Evolutionary conservation across 495 filamentous ascomycete genomes (phyloP).

Genomic region (Penicillium cataractarum): DNA sequence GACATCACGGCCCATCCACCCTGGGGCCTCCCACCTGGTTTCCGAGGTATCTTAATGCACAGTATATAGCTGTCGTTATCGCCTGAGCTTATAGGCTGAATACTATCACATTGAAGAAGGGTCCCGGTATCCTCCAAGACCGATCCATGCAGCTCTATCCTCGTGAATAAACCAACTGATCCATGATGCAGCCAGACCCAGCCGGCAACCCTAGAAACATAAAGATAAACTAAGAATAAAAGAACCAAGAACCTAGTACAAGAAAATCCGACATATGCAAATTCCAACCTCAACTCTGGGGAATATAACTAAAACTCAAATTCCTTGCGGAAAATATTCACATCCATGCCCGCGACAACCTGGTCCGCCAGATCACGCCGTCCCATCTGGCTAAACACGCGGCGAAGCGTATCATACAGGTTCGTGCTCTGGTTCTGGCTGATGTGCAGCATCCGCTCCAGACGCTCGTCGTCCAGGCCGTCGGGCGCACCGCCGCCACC

Average conservation of each 20-base stretch:
- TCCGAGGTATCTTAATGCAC: no score
- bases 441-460: slow-evolving; percentile 74
- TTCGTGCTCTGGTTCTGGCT: slow-evolving; percentile 95
- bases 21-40: no score
- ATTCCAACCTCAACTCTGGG: slow-evolving; percentile 5
- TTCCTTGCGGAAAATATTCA: slow-evolving; percentile 82
- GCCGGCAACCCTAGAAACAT: slow-evolving; percentile 15
- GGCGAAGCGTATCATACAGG: slow-evolving; percentile 85
- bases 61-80: no score
- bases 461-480: slow-evolving; percentile 64
- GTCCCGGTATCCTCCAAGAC: no score
- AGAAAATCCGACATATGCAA: background rate
- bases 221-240: slow-evolving; percentile 5
- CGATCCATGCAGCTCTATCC: no score
- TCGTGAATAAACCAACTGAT: no score
- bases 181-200: slow-evolving; percentile 25
- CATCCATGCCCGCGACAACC: slow-evolving; percentile 87
- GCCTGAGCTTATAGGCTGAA: no score
- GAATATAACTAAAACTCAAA: slow-evolving; percentile 66
- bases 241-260: slow-evolving; percentile 4
- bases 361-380: slow-evolving; percentile 82
- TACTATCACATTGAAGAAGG: no score
- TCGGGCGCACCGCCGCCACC: slow-evolving; percentile 56
- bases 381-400: slow-evolving; percentile 95
- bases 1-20: no score